These are phyloP conservation scores for Brassica incana DNA, from an alignment of 345 rosid species.

Conservation along the genomic window DNA sequence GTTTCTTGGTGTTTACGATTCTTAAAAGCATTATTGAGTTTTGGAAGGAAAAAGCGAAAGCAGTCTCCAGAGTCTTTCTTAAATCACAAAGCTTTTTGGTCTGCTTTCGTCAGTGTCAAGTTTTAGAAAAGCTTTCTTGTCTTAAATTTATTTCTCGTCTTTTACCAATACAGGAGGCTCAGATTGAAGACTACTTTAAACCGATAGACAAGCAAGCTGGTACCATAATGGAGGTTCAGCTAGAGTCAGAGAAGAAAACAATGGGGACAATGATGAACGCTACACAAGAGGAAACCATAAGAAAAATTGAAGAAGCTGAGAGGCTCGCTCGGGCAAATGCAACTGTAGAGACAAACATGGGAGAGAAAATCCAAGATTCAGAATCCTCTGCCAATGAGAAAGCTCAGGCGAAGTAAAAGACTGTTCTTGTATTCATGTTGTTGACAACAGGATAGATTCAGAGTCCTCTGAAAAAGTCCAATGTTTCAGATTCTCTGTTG, in stretches of 20 bases:
- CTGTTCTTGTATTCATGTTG: neutral
- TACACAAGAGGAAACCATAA: constrained; percentile 60
- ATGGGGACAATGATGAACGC: constrained; percentile 69
- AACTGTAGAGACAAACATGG: constrained; percentile 22
- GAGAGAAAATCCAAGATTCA: constrained; percentile 28
- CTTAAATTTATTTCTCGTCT: neutral
- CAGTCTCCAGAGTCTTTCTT: neutral
- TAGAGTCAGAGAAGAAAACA: constrained; percentile 74
- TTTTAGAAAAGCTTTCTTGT: neutral
- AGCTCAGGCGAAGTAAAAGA: constrained; percentile 30
- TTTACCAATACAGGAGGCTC: constrained; percentile 61
- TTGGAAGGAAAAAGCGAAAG: neutral
- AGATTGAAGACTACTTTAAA: constrained; percentile 74
- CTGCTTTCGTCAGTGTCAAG: neutral
- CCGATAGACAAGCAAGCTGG: constrained; percentile 87
- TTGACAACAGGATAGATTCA: constrained; percentile 29
- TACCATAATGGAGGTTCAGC: constrained; percentile 75
- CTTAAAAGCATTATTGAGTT: neutral
- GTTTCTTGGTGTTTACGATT: neutral
- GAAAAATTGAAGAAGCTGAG: constrained; percentile 60
- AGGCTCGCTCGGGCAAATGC: constrained; percentile 39
- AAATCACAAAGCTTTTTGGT: neutral
- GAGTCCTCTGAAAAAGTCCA: constrained; percentile 16
- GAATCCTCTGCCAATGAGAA: constrained; percentile 1
- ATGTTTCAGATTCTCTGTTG: constrained; percentile 3